Evolutionary conservation across 345 rosid species (phyloP).

Genomic region (Sonneratia alba): DNA sequence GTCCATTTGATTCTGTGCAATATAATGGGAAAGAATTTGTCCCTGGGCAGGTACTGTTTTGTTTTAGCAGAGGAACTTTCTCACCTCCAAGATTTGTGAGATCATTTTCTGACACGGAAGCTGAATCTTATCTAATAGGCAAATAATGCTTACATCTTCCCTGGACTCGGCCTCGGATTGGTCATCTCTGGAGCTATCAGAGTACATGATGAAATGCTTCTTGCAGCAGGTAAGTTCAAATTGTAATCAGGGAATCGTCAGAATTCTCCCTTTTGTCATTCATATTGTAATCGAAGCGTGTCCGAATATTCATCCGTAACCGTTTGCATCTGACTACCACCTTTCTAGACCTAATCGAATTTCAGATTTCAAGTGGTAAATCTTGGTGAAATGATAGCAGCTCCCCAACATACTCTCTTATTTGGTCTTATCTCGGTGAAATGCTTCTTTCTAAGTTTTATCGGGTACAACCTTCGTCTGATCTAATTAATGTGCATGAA

Average conservation of each 20-base stretch:
- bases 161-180: slow-evolving; percentile 85
- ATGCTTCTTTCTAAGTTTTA: not conserved
- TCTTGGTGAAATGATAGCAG: not conserved
- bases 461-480: not conserved
- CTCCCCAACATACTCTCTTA: not conserved
- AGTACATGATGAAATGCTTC: slow-evolving; percentile 77
- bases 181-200: slow-evolving; percentile 80
- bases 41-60: slow-evolving; percentile 61
- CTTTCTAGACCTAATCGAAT: not conserved
- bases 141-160: slow-evolving; percentile 89
- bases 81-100: not conserved
- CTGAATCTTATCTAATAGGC: slow-evolving; percentile 30
- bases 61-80: not conserved
- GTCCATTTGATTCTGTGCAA: slow-evolving; percentile 78
- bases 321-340: not conserved
- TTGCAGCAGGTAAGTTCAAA: slow-evolving; percentile 63
- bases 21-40: slow-evolving; percentile 52
- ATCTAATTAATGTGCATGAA: not conserved
- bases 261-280: not conserved
- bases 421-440: not conserved
- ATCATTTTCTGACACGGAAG: not conserved
- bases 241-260: not conserved
- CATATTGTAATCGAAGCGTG: not conserved
- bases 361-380: not conserved
- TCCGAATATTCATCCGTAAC: accelerated